Evolutionary conservation across 805 yeast genomes (phyloP).

Genomic region (Metschnikowia hibisci): DNA sequence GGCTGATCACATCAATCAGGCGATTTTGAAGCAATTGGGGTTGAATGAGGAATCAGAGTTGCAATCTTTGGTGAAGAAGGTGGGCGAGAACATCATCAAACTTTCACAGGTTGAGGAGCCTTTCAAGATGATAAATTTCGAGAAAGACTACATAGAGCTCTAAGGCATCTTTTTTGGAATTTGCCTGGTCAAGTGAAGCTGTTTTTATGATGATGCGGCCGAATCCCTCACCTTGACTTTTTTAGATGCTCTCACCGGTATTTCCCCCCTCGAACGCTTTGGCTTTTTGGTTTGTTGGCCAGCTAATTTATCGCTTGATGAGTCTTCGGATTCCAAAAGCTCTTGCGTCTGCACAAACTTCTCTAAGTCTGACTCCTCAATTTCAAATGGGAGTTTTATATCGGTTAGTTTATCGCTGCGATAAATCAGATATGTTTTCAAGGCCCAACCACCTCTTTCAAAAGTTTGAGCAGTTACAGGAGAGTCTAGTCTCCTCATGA

Average conservation of each 20-base stretch:
- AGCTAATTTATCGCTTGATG: neutral
- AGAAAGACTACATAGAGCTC: conserved; percentile 29
- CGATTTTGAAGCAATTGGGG: conserved; percentile 24
- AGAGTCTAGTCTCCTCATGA: neutral
- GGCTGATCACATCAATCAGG: conserved; percentile 20
- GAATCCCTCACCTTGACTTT: neutral
- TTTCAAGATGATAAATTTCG: conserved; percentile 36
- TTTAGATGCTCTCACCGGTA: neutral
- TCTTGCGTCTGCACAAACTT: conserved; percentile 4
- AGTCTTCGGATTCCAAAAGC: neutral
- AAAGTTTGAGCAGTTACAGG: conserved; percentile 11
- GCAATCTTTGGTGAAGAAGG: conserved; percentile 29
- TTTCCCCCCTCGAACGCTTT: neutral
- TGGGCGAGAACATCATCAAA: conserved; percentile 27
- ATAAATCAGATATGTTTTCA: conserved; percentile 28
- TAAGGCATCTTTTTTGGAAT: neutral
- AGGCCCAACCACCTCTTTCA: conserved; percentile 38
- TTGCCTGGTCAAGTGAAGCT: neutral
- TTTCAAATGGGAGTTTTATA: conserved; percentile 20
- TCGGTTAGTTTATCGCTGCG: conserved; percentile 23
- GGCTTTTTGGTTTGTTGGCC: neutral
- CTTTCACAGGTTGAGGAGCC: conserved; percentile 31
- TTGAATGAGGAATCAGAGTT: conserved; percentile 27
- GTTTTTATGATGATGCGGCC: neutral
- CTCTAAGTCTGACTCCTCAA: conserved; percentile 10